Percentiles rank a stretch among this genome's conserved stretches.
Evolutionary conservation across 1,139 yeast genomes (phyloP).

Genomic region (Kodamaea plutei): DNA sequence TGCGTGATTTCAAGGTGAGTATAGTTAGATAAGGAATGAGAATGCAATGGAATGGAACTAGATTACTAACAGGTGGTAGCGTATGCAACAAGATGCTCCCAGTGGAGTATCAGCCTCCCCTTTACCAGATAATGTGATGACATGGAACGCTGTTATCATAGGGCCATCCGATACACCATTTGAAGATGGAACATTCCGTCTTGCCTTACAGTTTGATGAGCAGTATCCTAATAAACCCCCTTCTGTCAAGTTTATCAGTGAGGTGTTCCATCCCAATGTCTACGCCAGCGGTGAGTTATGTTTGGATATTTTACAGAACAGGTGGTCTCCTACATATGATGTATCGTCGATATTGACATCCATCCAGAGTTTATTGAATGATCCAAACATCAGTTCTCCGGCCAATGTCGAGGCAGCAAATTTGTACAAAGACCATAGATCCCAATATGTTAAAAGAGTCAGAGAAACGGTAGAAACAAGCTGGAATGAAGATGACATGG

Average conservation of each 20-base stretch:
- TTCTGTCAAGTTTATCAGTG: constrained; percentile 79
- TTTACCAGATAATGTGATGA: constrained; percentile 93
- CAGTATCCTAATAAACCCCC: constrained; percentile 98
- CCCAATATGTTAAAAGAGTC: constrained; percentile 87
- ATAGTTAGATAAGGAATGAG: too few relatives aligned
- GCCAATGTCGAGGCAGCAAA: constrained; percentile 99
- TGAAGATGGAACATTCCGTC: constrained; percentile 94
- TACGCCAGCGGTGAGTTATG: constrained; percentile 95
- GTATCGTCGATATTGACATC: constrained; percentile 96
- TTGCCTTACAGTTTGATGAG: constrained; percentile 86
- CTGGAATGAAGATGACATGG: constrained; percentile 64
- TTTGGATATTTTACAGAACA: constrained; percentile 88
- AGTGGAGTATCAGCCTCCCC: constrained; percentile 98
- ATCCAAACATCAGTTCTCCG: constrained; percentile 94
- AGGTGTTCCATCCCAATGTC: constrained; percentile 97
- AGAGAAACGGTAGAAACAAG: constrained; percentile 90
- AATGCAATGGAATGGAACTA: neutral
- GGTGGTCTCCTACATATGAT: constrained; percentile 99
- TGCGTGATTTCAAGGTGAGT: constrained; percentile 93
- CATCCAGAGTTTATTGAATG: constrained; percentile 80
- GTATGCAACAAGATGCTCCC: constrained; percentile 98
- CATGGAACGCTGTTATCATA: constrained; percentile 96
- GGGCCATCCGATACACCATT: constrained; percentile 98
- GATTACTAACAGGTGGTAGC: too few relatives aligned
- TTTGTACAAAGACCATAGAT: constrained; percentile 87